These are phyloP conservation scores for Ampelocalamus luodianensis DNA, from an alignment of 176 grass and related monocot genomes.

Conservation along the genomic window DNA sequence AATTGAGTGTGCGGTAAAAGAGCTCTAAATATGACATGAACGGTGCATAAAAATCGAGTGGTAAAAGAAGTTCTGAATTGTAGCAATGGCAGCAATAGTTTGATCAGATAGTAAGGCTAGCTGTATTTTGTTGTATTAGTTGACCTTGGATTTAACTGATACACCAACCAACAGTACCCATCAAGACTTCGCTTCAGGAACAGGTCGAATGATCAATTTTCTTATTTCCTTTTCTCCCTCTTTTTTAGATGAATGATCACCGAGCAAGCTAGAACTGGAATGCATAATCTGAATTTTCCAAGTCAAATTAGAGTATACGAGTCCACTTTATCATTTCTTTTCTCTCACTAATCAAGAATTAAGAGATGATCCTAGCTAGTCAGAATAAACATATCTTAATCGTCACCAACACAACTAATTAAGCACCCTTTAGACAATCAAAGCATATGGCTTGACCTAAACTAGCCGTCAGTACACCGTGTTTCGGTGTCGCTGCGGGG, in stretches of 20 bases:
- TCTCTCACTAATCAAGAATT: background rate
- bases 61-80: background rate
- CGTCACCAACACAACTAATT: constrained; percentile 2
- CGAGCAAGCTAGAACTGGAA: background rate
- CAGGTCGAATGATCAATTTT: background rate
- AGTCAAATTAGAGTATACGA: background rate
- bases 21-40: background rate
- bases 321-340: constrained; percentile 17
- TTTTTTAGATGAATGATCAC: background rate
- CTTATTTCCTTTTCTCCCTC: background rate
- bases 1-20: too few species aligned
- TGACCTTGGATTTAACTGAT: constrained; percentile 32
- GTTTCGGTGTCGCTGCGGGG: constrained; percentile 36
- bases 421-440: background rate
- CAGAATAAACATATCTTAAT: constrained; percentile 9
- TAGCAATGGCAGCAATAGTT: background rate
- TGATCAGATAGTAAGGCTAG: background rate
- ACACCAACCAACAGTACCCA: constrained; percentile 17
- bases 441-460: background rate
- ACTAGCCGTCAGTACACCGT: constrained; percentile 20
- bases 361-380: constrained; percentile 3
- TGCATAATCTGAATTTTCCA: constrained; percentile 21
- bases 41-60: background rate
- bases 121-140: constrained; percentile 29
- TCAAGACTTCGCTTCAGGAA: constrained; percentile 4